Conservation (phyloP, 768 basidiomycete genomes). For the Boletellus ananas region DNA sequence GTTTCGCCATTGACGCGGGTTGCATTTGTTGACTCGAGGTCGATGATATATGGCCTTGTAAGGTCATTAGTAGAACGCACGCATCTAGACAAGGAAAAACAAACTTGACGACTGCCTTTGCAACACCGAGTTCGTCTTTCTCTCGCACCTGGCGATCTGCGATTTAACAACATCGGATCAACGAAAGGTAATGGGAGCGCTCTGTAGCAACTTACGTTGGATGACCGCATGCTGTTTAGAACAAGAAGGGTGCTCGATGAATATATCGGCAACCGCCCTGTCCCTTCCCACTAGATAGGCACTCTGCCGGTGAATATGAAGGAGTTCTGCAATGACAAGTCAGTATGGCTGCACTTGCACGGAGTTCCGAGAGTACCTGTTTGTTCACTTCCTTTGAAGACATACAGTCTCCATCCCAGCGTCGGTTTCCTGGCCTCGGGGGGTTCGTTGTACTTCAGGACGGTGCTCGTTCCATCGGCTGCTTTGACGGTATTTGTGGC, state of each 20-base stretch:
- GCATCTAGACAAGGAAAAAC: slow-evolving; percentile 28
- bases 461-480: slow-evolving; percentile 69
- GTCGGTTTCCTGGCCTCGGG: slow-evolving; percentile 94
- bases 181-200: background rate
- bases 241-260: slow-evolving; percentile 92
- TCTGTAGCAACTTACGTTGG: slow-evolving; percentile 57
- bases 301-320: slow-evolving; percentile 92
- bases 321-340: slow-evolving; percentile 53
- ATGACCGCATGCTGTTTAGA: slow-evolving; percentile 98
- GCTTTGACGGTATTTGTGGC: slow-evolving; percentile 89
- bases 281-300: slow-evolving; percentile 94
- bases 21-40: slow-evolving; percentile 97
- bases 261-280: slow-evolving; percentile 77
- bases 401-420: slow-evolving; percentile 91
- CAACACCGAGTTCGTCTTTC: slow-evolving; percentile 81
- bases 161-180: slow-evolving; percentile 4
- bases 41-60: slow-evolving; percentile 89
- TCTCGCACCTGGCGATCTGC: slow-evolving; percentile 79
- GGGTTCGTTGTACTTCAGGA: slow-evolving; percentile 97
- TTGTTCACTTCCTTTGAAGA: slow-evolving; percentile 95
- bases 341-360: background rate
- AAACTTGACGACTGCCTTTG: slow-evolving; percentile 80
- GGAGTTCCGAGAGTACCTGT: slow-evolving; percentile 56
- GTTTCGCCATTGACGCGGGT: slow-evolving; percentile 86
- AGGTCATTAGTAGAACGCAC: slow-evolving; percentile 7